phyloP scores from a whole-genome alignment of 257 asterid genomes.

The Solanum paucissectum region DNA sequence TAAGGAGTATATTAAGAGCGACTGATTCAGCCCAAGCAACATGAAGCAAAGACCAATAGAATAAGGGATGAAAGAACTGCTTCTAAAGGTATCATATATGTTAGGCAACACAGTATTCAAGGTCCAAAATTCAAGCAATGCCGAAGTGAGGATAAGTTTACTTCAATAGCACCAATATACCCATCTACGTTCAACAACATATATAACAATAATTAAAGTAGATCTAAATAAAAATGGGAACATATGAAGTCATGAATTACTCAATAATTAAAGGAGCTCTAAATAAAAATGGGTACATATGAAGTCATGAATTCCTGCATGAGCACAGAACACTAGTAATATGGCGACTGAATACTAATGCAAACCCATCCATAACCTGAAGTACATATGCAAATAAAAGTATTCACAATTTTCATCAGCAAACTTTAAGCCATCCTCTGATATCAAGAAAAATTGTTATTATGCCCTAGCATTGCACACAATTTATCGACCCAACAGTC shows the following conservation, averaged over 20 bases:
- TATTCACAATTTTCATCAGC: neutral
- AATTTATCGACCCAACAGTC: neutral
- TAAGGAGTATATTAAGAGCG: constrained; percentile 31
- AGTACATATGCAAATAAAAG: neutral
- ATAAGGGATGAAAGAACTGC: neutral
- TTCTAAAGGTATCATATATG: neutral
- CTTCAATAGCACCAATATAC: neutral
- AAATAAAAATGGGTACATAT: neutral
- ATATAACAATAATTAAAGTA: neutral
- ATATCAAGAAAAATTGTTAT: neutral
- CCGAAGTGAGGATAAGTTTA: neutral
- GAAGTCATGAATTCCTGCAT: neutral
- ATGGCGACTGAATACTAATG: neutral
- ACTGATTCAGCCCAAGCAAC: neutral
- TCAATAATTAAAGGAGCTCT: neutral
- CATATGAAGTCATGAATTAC: neutral
- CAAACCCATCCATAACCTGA: neutral
- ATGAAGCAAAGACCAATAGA: neutral
- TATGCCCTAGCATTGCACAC: neutral
- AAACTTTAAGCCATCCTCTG: neutral
- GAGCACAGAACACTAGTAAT: neutral
- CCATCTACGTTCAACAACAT: neutral
- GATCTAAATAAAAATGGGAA: neutral
- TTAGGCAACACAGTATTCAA: neutral
- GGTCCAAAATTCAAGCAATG: neutral